These are phyloP conservation scores for Capsicum chinense DNA, from an alignment of 257 asterid genomes.

Conservation along the genomic window DNA sequence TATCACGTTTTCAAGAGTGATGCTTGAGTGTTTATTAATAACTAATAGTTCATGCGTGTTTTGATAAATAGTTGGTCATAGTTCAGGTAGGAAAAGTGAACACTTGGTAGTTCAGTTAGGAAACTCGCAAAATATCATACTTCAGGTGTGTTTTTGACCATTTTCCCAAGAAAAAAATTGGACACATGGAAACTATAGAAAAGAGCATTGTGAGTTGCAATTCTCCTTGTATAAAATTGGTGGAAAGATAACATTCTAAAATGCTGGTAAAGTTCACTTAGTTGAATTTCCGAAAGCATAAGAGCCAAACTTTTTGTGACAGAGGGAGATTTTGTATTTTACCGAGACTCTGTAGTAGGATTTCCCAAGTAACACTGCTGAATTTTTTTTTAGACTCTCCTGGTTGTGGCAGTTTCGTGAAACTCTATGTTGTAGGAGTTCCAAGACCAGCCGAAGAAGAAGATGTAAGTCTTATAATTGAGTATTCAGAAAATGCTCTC, in stretches of 20 bases:
- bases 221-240: background rate
- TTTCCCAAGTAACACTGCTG: background rate
- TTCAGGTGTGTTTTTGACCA: too few relatives aligned
- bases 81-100: too few relatives aligned
- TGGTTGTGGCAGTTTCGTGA: slow-evolving; percentile 55
- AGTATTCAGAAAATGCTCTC: background rate
- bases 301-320: background rate
- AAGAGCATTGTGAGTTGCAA: background rate
- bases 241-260: background rate
- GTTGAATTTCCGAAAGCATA: background rate
- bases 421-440: slow-evolving; percentile 73
- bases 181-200: background rate
- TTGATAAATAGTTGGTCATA: too few relatives aligned
- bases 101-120: too few relatives aligned
- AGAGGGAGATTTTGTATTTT: background rate
- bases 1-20: too few relatives aligned
- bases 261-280: slow-evolving; percentile 10
- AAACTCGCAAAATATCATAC: too few relatives aligned
- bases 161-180: background rate
- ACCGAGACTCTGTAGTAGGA: background rate
- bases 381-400: slow-evolving; percentile 40
- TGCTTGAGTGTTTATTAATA: too few relatives aligned
- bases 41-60: too few relatives aligned
- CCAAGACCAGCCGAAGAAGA: slow-evolving; percentile 66
- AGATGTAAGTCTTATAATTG: slow-evolving; percentile 56